Conservation (phyloP, 2,329 filamentous ascomycete genomes). For the Nannizziopsis barbatae region DNA sequence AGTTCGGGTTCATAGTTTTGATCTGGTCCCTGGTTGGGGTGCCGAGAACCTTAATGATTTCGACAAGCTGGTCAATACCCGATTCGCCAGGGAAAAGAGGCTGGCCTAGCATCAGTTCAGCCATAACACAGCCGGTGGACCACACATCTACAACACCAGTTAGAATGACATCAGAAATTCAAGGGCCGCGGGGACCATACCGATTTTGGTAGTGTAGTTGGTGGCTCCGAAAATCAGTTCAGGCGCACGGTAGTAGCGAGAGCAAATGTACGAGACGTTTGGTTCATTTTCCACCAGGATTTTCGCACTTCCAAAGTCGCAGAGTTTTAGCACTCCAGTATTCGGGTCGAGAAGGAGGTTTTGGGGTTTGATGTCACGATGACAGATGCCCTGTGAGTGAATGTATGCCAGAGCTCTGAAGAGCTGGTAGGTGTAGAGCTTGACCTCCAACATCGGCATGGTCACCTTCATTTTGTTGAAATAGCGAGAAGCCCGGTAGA, state of each 20-base stretch:
- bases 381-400: slow-evolving; percentile 97
- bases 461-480: slow-evolving; percentile 99
- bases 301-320: slow-evolving; percentile 98
- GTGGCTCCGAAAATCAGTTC: slow-evolving; percentile 98
- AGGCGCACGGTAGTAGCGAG: slow-evolving; percentile 93
- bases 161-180: background rate
- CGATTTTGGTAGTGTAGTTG: slow-evolving; percentile 99
- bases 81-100: slow-evolving; percentile 97
- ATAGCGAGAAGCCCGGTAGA: slow-evolving; percentile 94
- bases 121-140: slow-evolving; percentile 99
- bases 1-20: slow-evolving; percentile 99
- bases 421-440: slow-evolving; percentile 98
- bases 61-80: slow-evolving; percentile 93
- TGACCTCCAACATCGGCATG: slow-evolving; percentile 97
- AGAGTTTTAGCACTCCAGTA: slow-evolving; percentile 88
- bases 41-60: slow-evolving; percentile 98
- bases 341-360: slow-evolving; percentile 87
- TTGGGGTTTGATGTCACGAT: slow-evolving; percentile 98
- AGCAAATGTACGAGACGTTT: slow-evolving; percentile 99
- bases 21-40: slow-evolving; percentile 97
- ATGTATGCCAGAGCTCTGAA: slow-evolving; percentile 98
- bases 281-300: slow-evolving; percentile 98
- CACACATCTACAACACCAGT: slow-evolving; percentile 65
- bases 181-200: slow-evolving; percentile 45
- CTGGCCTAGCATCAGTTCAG: slow-evolving; percentile 96